These are phyloP conservation scores for Toxicodendron radicans DNA, from an alignment of 345 rosid species.

Conservation along the genomic window DNA sequence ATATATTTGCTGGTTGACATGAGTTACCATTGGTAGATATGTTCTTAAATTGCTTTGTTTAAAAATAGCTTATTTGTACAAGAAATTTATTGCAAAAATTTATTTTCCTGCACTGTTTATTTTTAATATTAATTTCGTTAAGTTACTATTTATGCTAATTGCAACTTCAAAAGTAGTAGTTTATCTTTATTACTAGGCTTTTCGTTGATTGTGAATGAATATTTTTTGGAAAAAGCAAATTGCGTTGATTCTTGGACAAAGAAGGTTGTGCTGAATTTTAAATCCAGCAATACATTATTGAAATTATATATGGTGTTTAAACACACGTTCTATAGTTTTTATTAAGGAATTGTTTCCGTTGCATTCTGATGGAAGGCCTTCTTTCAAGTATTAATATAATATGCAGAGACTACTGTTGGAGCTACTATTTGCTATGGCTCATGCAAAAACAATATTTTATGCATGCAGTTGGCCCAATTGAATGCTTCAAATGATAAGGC, in stretches of 20 bases:
- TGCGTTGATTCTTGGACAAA: background rate
- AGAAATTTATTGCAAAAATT: background rate
- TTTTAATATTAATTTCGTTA: background rate
- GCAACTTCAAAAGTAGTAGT: background rate
- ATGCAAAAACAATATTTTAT: constrained; percentile 16
- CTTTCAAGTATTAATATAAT: background rate
- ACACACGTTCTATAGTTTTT: background rate
- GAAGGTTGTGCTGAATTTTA: constrained; percentile 8
- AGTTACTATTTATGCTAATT: background rate
- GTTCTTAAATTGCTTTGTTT: background rate
- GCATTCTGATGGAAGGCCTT: background rate
- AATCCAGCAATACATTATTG: background rate
- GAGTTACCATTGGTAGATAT: background rate
- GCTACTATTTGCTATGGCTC: constrained; percentile 20
- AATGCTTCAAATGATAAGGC: constrained; percentile 40
- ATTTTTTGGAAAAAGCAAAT: background rate
- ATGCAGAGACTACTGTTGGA: constrained; percentile 14
- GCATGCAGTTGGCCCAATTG: constrained; percentile 54
- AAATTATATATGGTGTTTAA: background rate
- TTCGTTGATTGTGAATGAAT: background rate
- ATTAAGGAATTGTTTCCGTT: background rate
- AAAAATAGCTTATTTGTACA: background rate
- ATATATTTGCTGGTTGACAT: constrained; percentile 13
- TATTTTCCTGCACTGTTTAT: constrained; percentile 2
- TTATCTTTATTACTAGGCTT: background rate